These are phyloP conservation scores for Zygotorulaspora mrakii DNA, from an alignment of 1,139 yeast genomes.

Conservation along the genomic window DNA sequence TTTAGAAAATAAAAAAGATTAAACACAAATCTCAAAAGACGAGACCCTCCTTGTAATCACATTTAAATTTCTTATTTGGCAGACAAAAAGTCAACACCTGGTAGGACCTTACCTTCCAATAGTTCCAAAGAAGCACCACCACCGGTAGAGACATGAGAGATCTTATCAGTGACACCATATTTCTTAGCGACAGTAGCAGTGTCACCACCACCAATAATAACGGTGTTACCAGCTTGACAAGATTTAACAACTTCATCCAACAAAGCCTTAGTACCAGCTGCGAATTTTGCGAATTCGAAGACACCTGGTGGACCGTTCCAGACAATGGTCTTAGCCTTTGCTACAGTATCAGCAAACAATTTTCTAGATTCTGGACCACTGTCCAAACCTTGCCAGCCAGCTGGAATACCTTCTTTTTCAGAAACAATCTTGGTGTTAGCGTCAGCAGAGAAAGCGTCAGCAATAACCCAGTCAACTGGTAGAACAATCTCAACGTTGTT, in stretches of 20 bases:
- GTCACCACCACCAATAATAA: slow-evolving; percentile 98
- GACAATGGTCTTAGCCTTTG: slow-evolving; percentile 91
- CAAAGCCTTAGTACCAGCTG: slow-evolving; percentile 84
- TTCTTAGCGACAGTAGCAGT: slow-evolving; percentile 98
- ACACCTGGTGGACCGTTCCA: slow-evolving; percentile 99
- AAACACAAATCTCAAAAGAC: slow-evolving; percentile 4
- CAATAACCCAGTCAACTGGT: slow-evolving; percentile 92
- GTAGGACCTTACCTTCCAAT: slow-evolving; percentile 95
- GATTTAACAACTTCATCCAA: slow-evolving; percentile 84
- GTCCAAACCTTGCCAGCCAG: slow-evolving; percentile 91
- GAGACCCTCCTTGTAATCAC: slow-evolving; percentile 7
- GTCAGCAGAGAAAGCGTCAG: slow-evolving; percentile 87
- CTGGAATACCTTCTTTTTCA: slow-evolving; percentile 85
- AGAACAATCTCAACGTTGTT: slow-evolving; percentile 86
- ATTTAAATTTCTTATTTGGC: slow-evolving; percentile 46
- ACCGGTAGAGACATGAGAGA: slow-evolving; percentile 97
- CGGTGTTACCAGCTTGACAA: slow-evolving; percentile 85
- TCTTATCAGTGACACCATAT: slow-evolving; percentile 89
- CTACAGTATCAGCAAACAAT: slow-evolving; percentile 73
- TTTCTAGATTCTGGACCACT: slow-evolving; percentile 82
- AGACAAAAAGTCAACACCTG: slow-evolving; percentile 91
- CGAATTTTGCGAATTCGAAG: slow-evolving; percentile 87
- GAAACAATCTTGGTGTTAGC: slow-evolving; percentile 80
- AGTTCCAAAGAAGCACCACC: slow-evolving; percentile 99
- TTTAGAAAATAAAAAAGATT: slow-evolving; percentile 2